Conservation (phyloP, 306 rosid species). For the Trichosanthes truncata region DNA sequence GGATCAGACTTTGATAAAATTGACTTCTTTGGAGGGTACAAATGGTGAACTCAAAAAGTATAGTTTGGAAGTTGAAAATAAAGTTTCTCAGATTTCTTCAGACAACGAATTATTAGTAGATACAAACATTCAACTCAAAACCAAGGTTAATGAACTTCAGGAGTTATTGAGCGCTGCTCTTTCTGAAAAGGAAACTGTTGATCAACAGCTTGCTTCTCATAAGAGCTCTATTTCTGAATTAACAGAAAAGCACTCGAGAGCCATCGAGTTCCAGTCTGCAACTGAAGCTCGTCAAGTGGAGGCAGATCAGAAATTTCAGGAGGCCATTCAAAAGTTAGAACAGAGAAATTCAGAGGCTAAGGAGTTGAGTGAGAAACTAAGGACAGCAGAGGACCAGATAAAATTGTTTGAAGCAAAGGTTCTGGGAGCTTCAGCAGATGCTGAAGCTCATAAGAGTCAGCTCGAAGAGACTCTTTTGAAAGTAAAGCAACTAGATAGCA, state of each 20-base stretch:
- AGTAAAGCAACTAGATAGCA: slow-evolving; percentile 48
- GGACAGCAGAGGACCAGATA: slow-evolving; percentile 36
- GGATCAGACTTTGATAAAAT: slow-evolving; percentile 42
- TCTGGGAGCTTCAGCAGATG: slow-evolving; percentile 31
- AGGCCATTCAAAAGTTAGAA: slow-evolving; percentile 37
- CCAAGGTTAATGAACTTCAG: slow-evolving; percentile 71
- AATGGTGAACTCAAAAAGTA: slow-evolving; percentile 58
- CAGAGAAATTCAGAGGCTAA: slow-evolving; percentile 70
- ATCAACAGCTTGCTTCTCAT: slow-evolving; percentile 53
- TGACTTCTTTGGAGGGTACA: slow-evolving; percentile 38
- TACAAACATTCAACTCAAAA: slow-evolving; percentile 64
- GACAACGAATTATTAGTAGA: slow-evolving; percentile 68
- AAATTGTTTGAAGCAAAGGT: slow-evolving; percentile 38
- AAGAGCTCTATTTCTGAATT: slow-evolving; percentile 51
- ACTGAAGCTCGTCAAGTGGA: slow-evolving; percentile 39
- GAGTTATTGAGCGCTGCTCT: slow-evolving; percentile 42
- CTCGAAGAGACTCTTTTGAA: slow-evolving; percentile 53
- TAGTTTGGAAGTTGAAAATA: slow-evolving; percentile 44
- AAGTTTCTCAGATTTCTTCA: slow-evolving; percentile 50
- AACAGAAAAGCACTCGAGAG: slow-evolving; percentile 55
- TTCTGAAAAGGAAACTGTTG: slow-evolving; percentile 53
- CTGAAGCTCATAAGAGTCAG: slow-evolving; percentile 36
- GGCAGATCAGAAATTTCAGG: slow-evolving; percentile 40
- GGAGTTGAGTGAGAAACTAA: slow-evolving; percentile 56
- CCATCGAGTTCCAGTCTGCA: slow-evolving; percentile 43